Base-by-base conservation (phyloP, 139 green algal genomes). In the Microglena sp. region DNA sequence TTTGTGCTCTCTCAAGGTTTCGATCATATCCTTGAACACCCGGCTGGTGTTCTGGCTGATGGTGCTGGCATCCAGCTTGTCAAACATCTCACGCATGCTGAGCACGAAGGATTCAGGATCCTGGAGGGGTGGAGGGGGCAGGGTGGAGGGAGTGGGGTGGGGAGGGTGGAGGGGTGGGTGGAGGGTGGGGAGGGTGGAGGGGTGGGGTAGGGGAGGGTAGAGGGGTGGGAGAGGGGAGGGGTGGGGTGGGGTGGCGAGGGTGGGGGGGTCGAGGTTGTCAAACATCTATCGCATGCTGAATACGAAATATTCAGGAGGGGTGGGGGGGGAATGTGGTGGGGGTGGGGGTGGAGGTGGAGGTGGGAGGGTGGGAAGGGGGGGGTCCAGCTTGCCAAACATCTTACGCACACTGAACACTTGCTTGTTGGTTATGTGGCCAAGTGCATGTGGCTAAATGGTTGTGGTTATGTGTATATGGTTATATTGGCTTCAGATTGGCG, bases 1-100 rank as follows among this genome's bases (percentile, higher is more conserved):
- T 45, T 82, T 62, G 71, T 95, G 83, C 66, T 79, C 44, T 8
- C 90, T 54, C 4, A 96, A 70, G 5, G 62, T 77, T 55, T 95
- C 89, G 59, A 96, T 89, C 74, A 95, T 85, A 40, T 81, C 69
- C 24, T 66, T 40, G n/a, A 94, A 84, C 11, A 95, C 85, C 34
- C 86, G 75, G 22, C 77, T 71, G 2, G 84, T 92, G 71, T 88
- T 59, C 5, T 73, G 60, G 31, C 84, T 80, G 50, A 95, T 80
- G 59, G 72, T 55, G 56, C 90, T 82, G 0, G 78, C 74, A 73
- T 93, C 83, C 36, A 95, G 70, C 0, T 18, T 55, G 64, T 71
- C 66, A 64, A 92, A 92, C 40, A 90, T 71, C 29, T 33, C 55
- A 3, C 70, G 63, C 73, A 92, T 77, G 28, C 80, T 73, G 0